phyloP scores from a whole-genome alignment of 352 stramenopile species.

The Pythium pectinolyticum region DNA sequence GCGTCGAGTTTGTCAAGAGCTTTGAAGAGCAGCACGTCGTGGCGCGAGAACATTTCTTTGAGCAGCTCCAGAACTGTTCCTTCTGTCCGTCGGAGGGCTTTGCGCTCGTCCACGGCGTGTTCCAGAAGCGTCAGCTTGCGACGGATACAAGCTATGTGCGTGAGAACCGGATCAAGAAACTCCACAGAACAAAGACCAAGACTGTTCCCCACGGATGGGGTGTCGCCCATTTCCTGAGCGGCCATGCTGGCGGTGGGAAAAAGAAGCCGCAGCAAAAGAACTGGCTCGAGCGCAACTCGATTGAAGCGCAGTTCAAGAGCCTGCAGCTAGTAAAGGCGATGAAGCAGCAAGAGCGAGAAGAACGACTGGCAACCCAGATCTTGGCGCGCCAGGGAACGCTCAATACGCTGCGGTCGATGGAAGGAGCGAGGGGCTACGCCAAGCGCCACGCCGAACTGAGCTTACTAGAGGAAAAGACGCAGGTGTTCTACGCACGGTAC shows the following conservation, averaged over 20 bases:
- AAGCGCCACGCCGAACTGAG: constrained; percentile 68
- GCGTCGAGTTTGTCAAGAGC: constrained; percentile 61
- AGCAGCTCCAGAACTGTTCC: constrained; percentile 48
- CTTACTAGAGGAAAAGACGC: constrained; percentile 54
- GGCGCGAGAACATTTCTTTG: constrained; percentile 51
- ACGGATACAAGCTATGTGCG: constrained; percentile 19
- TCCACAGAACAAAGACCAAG: constrained; percentile 19
- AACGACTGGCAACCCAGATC: constrained; percentile 63
- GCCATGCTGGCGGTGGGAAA: constrained; percentile 26
- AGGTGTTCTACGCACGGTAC: constrained; percentile 49
- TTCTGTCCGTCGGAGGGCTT: constrained; percentile 74
- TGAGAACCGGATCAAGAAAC: constrained; percentile 22
- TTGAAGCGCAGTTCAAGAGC: constrained; percentile 76
- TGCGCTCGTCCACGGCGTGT: constrained; percentile 79
- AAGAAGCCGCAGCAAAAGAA: constrained; percentile 41
- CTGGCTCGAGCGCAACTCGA: constrained; percentile 66
- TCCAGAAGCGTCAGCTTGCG: constrained; percentile 36
- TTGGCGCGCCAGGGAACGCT: constrained; percentile 60
- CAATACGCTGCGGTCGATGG: constrained; percentile 58
- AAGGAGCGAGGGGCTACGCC: constrained; percentile 73
- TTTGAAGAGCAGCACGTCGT: constrained; percentile 70
- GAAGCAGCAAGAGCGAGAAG: constrained; percentile 69
- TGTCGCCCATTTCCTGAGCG: constrained; percentile 71
- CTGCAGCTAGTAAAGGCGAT: constrained; percentile 62
- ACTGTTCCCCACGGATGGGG: constrained; percentile 75